phyloP scores from a whole-genome alignment of 192 early-diverging fungal species.

The Martensiomyces pterosporus region DNA sequence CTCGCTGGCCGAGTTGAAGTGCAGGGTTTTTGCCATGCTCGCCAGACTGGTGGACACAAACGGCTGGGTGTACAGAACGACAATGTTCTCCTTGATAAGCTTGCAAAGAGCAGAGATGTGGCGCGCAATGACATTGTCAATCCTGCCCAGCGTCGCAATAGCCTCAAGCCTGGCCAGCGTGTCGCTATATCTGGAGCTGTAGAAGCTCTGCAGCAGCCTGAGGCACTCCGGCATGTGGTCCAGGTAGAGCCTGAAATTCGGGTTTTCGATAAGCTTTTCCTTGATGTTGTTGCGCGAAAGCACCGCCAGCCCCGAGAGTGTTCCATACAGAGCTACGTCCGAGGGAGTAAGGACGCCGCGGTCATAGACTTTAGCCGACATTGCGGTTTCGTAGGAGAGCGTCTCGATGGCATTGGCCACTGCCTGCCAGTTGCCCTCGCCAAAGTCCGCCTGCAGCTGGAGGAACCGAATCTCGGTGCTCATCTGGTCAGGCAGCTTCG shows the following conservation, averaged over 20 bases:
- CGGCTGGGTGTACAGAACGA: constrained; percentile 39
- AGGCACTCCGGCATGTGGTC: constrained; percentile 40
- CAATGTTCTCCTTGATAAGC: constrained; percentile 25
- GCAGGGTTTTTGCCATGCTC: constrained; percentile 31
- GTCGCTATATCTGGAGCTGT: constrained; percentile 26
- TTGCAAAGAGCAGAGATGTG: constrained; percentile 12
- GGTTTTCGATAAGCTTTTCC: constrained; percentile 16
- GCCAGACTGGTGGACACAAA: constrained; percentile 29
- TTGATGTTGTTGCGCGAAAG: constrained; percentile 26
- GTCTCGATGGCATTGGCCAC: constrained; percentile 5
- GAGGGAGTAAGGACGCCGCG: constrained; percentile 10
- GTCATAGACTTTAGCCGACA: constrained; percentile 7
- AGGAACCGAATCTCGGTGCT: constrained; percentile 15
- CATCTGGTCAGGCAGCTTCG: neutral
- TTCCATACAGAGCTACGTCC: constrained; percentile 44
- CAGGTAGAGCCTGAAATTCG: constrained; percentile 32
- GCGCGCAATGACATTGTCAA: constrained; percentile 31
- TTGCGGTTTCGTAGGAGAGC: constrained; percentile 7
- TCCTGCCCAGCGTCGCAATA: constrained; percentile 22
- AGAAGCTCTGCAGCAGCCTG: constrained; percentile 26
- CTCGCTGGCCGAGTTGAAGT: constrained; percentile 14
- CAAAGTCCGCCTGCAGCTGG: constrained; percentile 23
- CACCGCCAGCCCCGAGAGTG: constrained; percentile 31
- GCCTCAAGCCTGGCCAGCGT: constrained; percentile 17
- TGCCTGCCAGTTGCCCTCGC: constrained; percentile 26